Conservation (phyloP, 2,329 filamentous ascomycete genomes). For the Hypomyces perniciosus region DNA sequence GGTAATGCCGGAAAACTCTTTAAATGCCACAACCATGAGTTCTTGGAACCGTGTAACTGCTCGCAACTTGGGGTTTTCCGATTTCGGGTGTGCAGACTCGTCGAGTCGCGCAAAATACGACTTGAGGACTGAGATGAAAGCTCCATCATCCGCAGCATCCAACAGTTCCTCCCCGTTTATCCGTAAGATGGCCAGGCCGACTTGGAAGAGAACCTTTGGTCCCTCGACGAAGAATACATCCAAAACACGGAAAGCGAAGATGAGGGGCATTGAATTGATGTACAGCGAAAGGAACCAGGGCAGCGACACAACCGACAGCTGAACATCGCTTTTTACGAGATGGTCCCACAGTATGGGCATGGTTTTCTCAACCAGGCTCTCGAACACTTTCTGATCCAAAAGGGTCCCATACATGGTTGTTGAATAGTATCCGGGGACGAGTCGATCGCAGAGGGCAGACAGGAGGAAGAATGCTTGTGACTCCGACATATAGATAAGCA, state of each 20-base stretch:
- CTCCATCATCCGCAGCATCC: constrained; percentile 88
- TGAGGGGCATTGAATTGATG: constrained; percentile 98
- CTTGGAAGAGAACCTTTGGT: constrained; percentile 94
- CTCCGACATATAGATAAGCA: constrained; percentile 98
- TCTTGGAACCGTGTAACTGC: constrained; percentile 96
- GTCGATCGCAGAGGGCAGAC: constrained; percentile 82
- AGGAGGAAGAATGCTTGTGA: constrained; percentile 91
- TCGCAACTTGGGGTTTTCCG: constrained; percentile 88
- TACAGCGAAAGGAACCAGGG: constrained; percentile 98
- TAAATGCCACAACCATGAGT: constrained; percentile 98
- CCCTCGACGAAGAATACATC: constrained; percentile 99
- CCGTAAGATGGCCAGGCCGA: constrained; percentile 90
- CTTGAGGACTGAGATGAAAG: constrained; percentile 94
- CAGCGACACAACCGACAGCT: constrained; percentile 92
- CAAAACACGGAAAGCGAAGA: constrained; percentile 92
- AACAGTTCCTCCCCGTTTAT: constrained; percentile 96
- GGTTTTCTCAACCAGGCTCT: constrained; percentile 95
- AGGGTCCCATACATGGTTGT: constrained; percentile 99
- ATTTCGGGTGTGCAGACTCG: constrained; percentile 92
- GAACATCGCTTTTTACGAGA: constrained; percentile 92
- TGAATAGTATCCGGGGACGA: constrained; percentile 95
- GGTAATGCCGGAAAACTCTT: constrained; percentile 93
- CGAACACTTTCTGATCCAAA: constrained; percentile 94
- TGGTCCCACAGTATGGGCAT: constrained; percentile 99
- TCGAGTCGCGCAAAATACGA: constrained; percentile 89